These are phyloP conservation scores for Neopestalotiopsis sp. DNA, from an alignment of 2,329 filamentous ascomycete genomes.

Conservation along the genomic window DNA sequence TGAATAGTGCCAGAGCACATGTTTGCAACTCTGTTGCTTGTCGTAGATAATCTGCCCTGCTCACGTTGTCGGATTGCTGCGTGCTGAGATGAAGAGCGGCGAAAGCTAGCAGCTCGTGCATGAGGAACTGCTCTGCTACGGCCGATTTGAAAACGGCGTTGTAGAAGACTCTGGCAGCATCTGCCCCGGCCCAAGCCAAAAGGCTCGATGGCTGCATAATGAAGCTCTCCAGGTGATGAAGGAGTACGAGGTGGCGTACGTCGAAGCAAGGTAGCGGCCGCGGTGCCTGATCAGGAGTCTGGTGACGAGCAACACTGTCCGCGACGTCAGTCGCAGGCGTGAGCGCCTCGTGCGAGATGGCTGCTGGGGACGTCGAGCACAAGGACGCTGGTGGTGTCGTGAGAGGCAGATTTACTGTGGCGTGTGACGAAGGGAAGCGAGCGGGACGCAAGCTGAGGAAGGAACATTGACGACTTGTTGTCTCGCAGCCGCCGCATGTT, in stretches of 20 bases:
- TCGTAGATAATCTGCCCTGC: background rate
- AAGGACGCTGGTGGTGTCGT: background rate
- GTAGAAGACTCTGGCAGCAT: background rate
- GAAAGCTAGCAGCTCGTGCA: slow-evolving; percentile 10
- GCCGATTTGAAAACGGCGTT: background rate
- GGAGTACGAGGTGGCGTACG: background rate
- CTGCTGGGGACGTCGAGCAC: background rate
- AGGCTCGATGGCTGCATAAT: background rate
- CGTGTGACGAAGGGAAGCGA: background rate
- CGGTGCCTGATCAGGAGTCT: background rate
- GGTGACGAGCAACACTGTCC: background rate
- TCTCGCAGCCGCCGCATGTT: background rate
- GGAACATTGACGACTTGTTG: background rate
- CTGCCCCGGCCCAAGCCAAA: background rate
- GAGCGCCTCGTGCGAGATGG: background rate
- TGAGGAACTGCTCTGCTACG: background rate
- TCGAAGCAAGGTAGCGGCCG: background rate
- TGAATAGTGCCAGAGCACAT: slow-evolving; percentile 5
- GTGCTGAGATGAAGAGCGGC: slow-evolving; percentile 8
- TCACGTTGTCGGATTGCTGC: background rate
- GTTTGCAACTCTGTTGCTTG: background rate
- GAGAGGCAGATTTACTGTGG: too few relatives aligned
- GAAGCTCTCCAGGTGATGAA: background rate
- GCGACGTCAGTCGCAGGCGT: background rate
- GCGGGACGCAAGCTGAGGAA: background rate